Base-by-base conservation (phyloP, 2,329 filamentous ascomycete genomes). In the Aureobasidium zeae region DNA sequence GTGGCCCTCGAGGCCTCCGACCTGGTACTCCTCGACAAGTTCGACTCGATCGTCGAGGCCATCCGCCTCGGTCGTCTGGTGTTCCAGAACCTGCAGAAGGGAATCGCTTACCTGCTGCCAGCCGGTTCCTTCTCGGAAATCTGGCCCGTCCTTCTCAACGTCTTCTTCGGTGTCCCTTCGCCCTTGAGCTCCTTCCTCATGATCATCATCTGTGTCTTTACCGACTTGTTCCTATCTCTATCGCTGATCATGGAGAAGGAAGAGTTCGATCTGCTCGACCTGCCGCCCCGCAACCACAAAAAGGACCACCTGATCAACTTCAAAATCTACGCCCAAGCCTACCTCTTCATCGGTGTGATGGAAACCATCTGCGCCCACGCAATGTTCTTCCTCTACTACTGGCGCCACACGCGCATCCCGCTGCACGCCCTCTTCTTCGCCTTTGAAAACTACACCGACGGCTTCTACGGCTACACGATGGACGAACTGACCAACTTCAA, bases 1-100 rank as follows among this genome's bases (percentile, higher is more conserved):
- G 46, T 48, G 15, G 46, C 46, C 1, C 38, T 48, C 61, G 81
- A 81, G 24, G 83, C 83, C 61, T 66, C 83, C 54, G 57, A 89
- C 55, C 87, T 91, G 72, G 83, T 91, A 20, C 68, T 91, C 26
- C 85, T 82, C 0, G 84, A 88, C 64, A 86, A 87, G 62, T 89
- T 89, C 63, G 83, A 85, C 52, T 83, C 79, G 0, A 88, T 89
- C 49, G 79, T 89, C 11, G 76, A 83, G 25, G 83, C 83, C 3
- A 84, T 89, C 52, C 80, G 83, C 51, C 82, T 88, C 61, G 84
- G 84, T n/a, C 75, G 84, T 12, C 34, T 51, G 15, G 49, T 51
- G 21, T 51, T 51, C 37, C 48, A 51, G 26, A 51, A 51, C 30
- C 34, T 50, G n/a, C 44, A 51, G 26, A 51, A 52, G 25, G 57